Conservation (phyloP, 2,329 filamentous ascomycete genomes). For the Berkeleyomyces basicola region DNA sequence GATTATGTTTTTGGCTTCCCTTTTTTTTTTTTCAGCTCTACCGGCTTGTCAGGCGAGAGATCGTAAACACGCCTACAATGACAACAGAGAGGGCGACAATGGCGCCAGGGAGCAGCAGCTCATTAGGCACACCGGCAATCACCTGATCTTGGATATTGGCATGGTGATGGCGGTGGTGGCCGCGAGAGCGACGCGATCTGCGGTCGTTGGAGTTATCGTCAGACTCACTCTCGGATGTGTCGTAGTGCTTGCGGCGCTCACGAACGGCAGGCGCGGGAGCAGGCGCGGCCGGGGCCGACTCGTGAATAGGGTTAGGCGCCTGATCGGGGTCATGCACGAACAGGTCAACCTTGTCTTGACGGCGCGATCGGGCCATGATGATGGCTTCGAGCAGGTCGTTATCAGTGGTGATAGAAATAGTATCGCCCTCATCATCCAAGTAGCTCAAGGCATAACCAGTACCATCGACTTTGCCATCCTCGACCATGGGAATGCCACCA, state of each 20-base stretch:
- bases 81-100: slow-evolving; percentile 91
- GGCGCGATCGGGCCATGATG: slow-evolving; percentile 57
- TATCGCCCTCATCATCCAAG: slow-evolving; percentile 90
- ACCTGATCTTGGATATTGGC: slow-evolving; percentile 49
- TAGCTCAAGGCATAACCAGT: slow-evolving; percentile 87
- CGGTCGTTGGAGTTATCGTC: slow-evolving; percentile 33
- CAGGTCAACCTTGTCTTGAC: slow-evolving; percentile 84
- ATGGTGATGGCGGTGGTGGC: slow-evolving; percentile 18
- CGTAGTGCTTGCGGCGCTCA: slow-evolving; percentile 30
- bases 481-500: slow-evolving; percentile 61
- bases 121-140: slow-evolving; percentile 84
- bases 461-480: slow-evolving; percentile 60
- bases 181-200: slow-evolving; percentile 26
- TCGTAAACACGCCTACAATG: slow-evolving; percentile 81
- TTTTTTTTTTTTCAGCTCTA: slow-evolving; percentile 20
- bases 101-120: slow-evolving; percentile 79
- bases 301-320: slow-evolving; percentile 46
- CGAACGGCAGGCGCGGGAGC: slow-evolving; percentile 28
- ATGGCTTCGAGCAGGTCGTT: slow-evolving; percentile 86
- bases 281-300: slow-evolving; percentile 26
- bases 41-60: slow-evolving; percentile 50
- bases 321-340: slow-evolving; percentile 90
- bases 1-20: not conserved
- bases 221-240: slow-evolving; percentile 42
- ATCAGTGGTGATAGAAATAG: slow-evolving; percentile 90